Percentiles rank a stretch among this genome's conserved stretches.
Conservation (phyloP, 305 asterid genomes). For the Fraxinus xanthoxyloides region DNA sequence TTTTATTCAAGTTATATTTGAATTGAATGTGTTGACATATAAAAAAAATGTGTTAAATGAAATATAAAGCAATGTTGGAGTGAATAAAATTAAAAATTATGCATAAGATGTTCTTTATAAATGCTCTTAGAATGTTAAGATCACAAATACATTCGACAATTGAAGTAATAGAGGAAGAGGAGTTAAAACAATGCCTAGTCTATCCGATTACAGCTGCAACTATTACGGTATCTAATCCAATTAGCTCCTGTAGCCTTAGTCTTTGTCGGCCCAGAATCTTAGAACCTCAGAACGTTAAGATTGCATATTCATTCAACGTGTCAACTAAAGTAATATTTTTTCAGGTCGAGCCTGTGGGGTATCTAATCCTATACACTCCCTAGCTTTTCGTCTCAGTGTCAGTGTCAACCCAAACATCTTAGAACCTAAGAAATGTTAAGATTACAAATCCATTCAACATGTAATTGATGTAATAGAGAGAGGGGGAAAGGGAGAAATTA, state of each 20-base stretch:
- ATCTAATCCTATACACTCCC: background rate
- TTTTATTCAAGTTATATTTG: background rate
- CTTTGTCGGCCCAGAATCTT: background rate
- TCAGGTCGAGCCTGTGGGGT: background rate
- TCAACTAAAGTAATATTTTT: background rate
- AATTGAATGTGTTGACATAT: background rate
- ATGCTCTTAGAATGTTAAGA: background rate
- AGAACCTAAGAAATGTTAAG: background rate
- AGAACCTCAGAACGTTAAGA: background rate
- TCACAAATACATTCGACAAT: background rate
- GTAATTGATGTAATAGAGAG: background rate
- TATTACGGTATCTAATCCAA: background rate
- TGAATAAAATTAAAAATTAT: background rate
- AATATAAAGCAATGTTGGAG: background rate
- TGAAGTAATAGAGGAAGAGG: background rate
- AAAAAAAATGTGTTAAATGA: background rate
- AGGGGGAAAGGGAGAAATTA: constrained; percentile 32
- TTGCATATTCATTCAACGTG: background rate
- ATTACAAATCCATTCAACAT: constrained; percentile 14
- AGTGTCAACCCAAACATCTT: background rate
- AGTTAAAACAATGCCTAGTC: background rate
- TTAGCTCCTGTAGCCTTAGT: background rate
- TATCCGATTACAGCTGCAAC: background rate
- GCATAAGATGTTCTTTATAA: background rate
- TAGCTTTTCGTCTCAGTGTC: background rate